Conservation (phyloP, 1,284 basidiomycete species). For the Marasmius fiardii region DNA sequence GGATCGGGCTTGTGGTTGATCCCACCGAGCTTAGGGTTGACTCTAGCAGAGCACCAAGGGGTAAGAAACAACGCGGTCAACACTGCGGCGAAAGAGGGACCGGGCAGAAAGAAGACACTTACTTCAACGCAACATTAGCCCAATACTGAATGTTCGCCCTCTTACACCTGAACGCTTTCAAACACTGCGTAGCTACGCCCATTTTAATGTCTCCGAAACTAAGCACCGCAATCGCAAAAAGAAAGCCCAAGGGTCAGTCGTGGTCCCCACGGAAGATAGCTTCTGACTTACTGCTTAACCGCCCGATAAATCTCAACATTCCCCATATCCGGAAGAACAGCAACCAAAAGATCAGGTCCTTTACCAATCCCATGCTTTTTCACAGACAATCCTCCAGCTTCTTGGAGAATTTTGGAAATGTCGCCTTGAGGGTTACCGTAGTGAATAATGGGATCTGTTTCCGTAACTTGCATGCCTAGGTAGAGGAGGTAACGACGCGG, state of each 20-base stretch:
- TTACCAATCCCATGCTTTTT: neutral
- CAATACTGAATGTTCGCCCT: slow-evolving; percentile 2
- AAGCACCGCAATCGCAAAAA: too few species aligned
- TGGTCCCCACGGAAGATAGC: too few species aligned
- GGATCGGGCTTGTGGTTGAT: slow-evolving; percentile 33
- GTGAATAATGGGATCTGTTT: neutral
- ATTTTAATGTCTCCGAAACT: slow-evolving; percentile 1
- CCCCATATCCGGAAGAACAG: neutral
- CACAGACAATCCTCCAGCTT: neutral
- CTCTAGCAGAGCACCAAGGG: too few species aligned
- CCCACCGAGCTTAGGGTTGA: slow-evolving; percentile 10
- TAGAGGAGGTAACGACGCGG: neutral
- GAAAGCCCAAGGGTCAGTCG: too few species aligned
- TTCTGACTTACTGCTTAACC: neutral
- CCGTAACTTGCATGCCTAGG: neutral
- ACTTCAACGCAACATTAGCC: slow-evolving; percentile 6
- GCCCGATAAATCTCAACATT: neutral
- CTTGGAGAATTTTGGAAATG: neutral
- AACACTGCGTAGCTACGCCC: slow-evolving; percentile 2
- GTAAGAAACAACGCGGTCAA: too few species aligned
- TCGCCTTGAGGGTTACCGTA: neutral
- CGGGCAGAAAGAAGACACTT: neutral
- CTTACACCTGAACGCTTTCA: neutral
- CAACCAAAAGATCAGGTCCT: neutral
- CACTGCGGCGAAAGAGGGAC: neutral